Percentiles rank a stretch among this genome's conserved stretches.
Evolutionary conservation across 2,329 filamentous ascomycete species (phyloP).

Genomic region (Ceratocystis papillata): DNA sequence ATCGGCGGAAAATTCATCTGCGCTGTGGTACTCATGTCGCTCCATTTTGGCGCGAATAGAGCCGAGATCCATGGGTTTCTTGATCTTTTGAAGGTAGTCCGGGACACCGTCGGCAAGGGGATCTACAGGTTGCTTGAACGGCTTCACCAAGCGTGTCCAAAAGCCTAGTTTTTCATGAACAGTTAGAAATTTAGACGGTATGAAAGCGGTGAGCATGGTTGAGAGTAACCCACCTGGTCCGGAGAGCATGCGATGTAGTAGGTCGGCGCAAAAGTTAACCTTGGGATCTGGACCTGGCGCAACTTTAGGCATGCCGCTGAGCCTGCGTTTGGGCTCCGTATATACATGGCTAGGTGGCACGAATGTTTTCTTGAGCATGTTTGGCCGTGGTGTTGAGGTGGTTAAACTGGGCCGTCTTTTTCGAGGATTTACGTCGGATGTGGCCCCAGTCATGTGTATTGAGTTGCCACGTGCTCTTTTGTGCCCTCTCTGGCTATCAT

Average conservation of each 20-base stretch:
- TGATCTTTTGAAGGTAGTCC: slow-evolving; percentile 51
- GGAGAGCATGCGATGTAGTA: slow-evolving; percentile 50
- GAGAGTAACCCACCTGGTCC: slow-evolving; percentile 43
- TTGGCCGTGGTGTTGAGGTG: slow-evolving; percentile 30
- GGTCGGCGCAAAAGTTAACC: slow-evolving; percentile 47
- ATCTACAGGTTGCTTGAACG: slow-evolving; percentile 50
- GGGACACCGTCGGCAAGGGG: slow-evolving; percentile 47
- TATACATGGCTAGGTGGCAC: slow-evolving; percentile 27
- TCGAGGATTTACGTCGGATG: slow-evolving; percentile 27
- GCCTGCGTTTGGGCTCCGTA: slow-evolving; percentile 28
- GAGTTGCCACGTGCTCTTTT: slow-evolving; percentile 21
- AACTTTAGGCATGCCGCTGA: slow-evolving; percentile 19
- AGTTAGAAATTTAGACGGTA: not conserved
- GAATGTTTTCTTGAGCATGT: slow-evolving; percentile 24
- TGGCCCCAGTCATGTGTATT: slow-evolving; percentile 16
- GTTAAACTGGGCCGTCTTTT: slow-evolving; percentile 30
- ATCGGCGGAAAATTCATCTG: slow-evolving; percentile 46
- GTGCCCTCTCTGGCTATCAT: slow-evolving; percentile 17
- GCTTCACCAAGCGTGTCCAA: slow-evolving; percentile 55
- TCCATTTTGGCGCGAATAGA: slow-evolving; percentile 54
- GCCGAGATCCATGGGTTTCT: slow-evolving; percentile 50
- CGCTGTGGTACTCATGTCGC: slow-evolving; percentile 39
- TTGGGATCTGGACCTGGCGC: slow-evolving; percentile 31
- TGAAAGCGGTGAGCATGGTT: not conserved
- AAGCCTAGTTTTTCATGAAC: slow-evolving; percentile 38